Conservation (phyloP, 2,329 filamentous ascomycete species). For the Cercospora beticola region DNA sequence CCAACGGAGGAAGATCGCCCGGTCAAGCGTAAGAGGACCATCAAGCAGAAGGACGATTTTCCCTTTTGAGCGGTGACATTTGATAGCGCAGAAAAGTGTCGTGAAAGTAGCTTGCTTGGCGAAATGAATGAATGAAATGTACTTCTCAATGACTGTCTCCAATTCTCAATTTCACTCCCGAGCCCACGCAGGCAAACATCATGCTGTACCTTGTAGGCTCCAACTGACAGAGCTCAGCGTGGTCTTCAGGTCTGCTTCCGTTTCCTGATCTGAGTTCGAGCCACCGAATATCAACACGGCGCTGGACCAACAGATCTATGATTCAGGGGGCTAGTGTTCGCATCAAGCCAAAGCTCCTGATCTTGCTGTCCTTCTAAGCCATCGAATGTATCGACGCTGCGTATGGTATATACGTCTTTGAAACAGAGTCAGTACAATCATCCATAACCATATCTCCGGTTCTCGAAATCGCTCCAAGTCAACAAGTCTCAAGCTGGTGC, state of each 20-base stretch:
- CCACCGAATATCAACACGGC: not conserved
- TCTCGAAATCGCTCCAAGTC: not conserved
- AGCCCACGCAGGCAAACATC: not conserved
- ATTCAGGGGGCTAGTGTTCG: not conserved
- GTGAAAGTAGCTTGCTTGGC: not conserved
- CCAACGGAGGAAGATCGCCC: not conserved
- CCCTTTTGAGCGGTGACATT: not conserved
- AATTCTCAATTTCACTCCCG: not conserved
- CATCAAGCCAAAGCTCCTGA: not conserved
- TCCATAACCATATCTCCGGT: not conserved
- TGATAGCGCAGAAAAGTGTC: not conserved
- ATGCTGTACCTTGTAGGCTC: not conserved
- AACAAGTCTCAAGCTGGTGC: not conserved
- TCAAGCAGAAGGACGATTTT: not conserved
- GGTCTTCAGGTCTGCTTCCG: not conserved
- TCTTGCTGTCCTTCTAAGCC: not conserved
- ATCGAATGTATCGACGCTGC: not conserved
- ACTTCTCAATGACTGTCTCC: not conserved
- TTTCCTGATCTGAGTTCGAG: not conserved
- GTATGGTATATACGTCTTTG: not conserved
- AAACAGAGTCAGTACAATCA: not conserved
- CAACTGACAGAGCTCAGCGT: not conserved
- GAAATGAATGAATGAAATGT: not conserved
- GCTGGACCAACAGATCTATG: not conserved
- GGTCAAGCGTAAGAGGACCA: not conserved